Evolutionary conservation across 139 green algal genomes (phyloP), one percentile per base, ranked within the genome.

Genomic region (Volvox africanus): DNA sequence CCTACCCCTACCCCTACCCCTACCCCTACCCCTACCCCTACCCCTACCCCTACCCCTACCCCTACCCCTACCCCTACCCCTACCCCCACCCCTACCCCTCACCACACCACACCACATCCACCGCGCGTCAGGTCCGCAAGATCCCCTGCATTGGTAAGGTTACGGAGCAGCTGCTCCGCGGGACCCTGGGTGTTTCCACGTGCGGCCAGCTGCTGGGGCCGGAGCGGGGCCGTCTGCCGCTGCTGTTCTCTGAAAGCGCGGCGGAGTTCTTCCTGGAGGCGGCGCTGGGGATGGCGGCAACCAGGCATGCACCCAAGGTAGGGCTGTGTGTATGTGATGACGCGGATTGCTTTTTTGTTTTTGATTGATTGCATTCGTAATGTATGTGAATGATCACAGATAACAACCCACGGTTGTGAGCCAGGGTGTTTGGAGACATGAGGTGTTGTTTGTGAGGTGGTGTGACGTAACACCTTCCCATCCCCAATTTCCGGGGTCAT

Each of bases 131-230:
- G 85, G 21, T 17, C 36, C 85, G 85, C 85, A 89, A 96, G 94
- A 80, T 97, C 17, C 95, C 96, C 12, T 97, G 96, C 76, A 95
- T 99, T 33, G 97, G 97, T 75, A 95, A 94, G 82, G 96, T 99
- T 24, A 96, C 92, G 17, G 97, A 99, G 94, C 91, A 94, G 61
- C 82, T 94, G 62, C 93, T 99, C 28, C 79, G 84, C 0, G 91
- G 92, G 2, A 76, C 84, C 0, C 92, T 99, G 76, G 95, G 94
- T 1, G 90, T 98, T 17, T 67, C 82, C 28, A 93, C 83, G 2
- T 97, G 95, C 87, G 88, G 86, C 6, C 92, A 98, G 50, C 88
- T 99, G 81, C 69, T 98, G 1, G 75, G 82, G 6, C 73, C 76
- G 6, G 62, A 95, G n/a, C 88, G 94, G 0, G 97, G 86, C 12